Percentiles rank a stretch among this genome's conserved stretches.
Evolutionary conservation across 805 yeast species (phyloP).

Genomic region (Zygotorulaspora danielsina): DNA sequence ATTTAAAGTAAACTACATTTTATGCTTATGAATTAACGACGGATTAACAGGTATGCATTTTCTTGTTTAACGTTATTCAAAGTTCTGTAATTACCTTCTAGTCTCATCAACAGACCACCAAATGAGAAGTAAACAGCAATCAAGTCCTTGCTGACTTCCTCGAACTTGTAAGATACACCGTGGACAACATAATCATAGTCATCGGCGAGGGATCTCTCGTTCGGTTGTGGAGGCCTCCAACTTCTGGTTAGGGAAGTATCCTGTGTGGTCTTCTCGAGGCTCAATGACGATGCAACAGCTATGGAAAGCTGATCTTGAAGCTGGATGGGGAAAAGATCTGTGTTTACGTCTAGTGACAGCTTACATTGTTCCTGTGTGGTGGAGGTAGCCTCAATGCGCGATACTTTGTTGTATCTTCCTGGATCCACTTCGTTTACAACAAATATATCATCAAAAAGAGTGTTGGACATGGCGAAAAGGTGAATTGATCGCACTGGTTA

Average conservation of each 20-base stretch:
- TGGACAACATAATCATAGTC: conserved; percentile 98
- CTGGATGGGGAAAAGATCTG: conserved; percentile 84
- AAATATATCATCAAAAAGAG: conserved; percentile 91
- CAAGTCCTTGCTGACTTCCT: conserved; percentile 63
- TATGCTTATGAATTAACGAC: conserved; percentile 40
- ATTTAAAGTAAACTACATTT: too few species aligned
- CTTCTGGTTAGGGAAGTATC: conserved; percentile 35
- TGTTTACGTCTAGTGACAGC: conserved; percentile 82
- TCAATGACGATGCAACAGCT: conserved; percentile 74
- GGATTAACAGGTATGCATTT: conserved; percentile 82
- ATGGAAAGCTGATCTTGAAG: conserved; percentile 75
- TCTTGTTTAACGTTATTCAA: conserved; percentile 89
- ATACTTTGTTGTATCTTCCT: conserved; percentile 87
- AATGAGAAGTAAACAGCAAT: conserved; percentile 91
- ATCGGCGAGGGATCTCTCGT: conserved; percentile 84
- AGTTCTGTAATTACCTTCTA: conserved; percentile 92
- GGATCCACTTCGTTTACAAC: conserved; percentile 77
- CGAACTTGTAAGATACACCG: conserved; percentile 95
- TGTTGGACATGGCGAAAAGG: conserved; percentile 50
- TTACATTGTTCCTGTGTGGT: conserved; percentile 67
- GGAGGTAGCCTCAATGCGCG: conserved; percentile 83
- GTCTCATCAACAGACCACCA: conserved; percentile 89
- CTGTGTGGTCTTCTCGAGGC: conserved; percentile 42
- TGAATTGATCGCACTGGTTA: not conserved
- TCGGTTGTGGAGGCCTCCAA: conserved; percentile 64